Conservation (phyloP, 1,139 yeast genomes). For the Lodderomyces metapsilosis region DNA sequence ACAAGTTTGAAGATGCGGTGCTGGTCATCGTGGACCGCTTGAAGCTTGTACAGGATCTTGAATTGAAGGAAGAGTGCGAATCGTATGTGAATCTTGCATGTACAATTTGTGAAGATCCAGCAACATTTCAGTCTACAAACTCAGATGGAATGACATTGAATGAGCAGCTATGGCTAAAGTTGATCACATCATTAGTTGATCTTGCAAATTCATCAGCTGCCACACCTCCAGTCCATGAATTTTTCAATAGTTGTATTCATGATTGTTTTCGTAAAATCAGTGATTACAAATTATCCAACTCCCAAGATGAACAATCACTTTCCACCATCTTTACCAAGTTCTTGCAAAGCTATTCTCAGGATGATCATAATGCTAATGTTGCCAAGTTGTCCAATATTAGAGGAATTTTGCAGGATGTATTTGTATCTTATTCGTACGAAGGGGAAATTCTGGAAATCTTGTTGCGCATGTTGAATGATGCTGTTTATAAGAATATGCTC, state of each 20-base stretch:
- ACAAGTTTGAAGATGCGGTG: constrained; percentile 27
- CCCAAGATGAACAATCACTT: constrained; percentile 38
- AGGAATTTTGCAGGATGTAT: constrained; percentile 59
- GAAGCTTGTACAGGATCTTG: constrained; percentile 10
- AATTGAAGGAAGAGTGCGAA: constrained; percentile 11
- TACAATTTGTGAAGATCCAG: constrained; percentile 27
- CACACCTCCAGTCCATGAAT: constrained; percentile 17
- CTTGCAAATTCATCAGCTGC: constrained; percentile 15
- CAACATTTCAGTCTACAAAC: constrained; percentile 13
- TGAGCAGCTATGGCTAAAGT: constrained; percentile 40
- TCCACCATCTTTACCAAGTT: constrained; percentile 51
- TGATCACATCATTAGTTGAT: constrained; percentile 30
- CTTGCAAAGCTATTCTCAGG: constrained; percentile 33
- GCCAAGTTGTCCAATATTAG: constrained; percentile 61
- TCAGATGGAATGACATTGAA: constrained; percentile 23
- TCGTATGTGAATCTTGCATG: constrained; percentile 27
- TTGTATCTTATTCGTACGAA: constrained; percentile 65
- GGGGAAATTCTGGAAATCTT: constrained; percentile 55
- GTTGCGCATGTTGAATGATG: constrained; percentile 52
- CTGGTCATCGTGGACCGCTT: constrained; percentile 14
- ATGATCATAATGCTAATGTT: constrained; percentile 10
- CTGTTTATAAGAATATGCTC: constrained; percentile 46
- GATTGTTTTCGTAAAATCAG: constrained; percentile 51
- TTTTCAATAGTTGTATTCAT: constrained; percentile 48
- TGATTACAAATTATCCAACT: constrained; percentile 33